Conservation (phyloP, 306 rosid species). For the Spatholobus suberectus region DNA sequence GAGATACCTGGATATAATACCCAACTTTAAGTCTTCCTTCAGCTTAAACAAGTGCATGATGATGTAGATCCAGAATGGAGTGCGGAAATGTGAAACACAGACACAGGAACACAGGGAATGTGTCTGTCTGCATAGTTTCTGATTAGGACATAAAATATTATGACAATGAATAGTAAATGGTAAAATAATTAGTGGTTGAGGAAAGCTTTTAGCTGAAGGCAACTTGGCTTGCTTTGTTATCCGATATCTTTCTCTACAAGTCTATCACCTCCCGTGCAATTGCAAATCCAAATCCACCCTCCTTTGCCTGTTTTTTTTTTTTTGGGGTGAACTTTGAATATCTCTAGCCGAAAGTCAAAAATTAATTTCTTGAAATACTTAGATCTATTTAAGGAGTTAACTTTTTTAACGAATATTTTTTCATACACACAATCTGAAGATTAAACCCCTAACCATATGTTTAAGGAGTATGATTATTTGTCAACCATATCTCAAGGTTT, state of each 20-base stretch:
- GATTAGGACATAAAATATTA: constrained; percentile 26
- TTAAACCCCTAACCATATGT: too few species aligned
- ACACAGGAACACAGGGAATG: neutral
- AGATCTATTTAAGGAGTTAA: too few species aligned
- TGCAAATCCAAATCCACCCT: neutral
- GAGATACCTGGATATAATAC: constrained; percentile 2
- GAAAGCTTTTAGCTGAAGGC: constrained; percentile 29
- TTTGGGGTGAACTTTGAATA: too few species aligned
- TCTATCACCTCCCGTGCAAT: neutral
- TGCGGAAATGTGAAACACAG: neutral
- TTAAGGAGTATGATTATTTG: too few species aligned
- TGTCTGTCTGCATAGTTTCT: neutral
- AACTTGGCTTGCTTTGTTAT: constrained; percentile 17
- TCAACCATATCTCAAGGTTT: neutral
- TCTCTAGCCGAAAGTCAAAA: too few species aligned
- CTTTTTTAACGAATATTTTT: too few species aligned
- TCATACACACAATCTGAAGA: too few species aligned
- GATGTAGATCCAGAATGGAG: constrained; percentile 7
- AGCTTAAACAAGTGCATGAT: constrained; percentile 5
- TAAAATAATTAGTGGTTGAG: constrained; percentile 29
- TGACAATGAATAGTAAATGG: constrained; percentile 30
- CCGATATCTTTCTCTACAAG: neutral
- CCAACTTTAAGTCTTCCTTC: neutral
- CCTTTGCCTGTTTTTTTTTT: neutral
- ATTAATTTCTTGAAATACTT: too few species aligned